Evolutionary conservation across 352 stramenopile genomes (phyloP), one percentile per base, ranked within the genome.

Genomic region (Globisporangium cylindrosporum): DNA sequence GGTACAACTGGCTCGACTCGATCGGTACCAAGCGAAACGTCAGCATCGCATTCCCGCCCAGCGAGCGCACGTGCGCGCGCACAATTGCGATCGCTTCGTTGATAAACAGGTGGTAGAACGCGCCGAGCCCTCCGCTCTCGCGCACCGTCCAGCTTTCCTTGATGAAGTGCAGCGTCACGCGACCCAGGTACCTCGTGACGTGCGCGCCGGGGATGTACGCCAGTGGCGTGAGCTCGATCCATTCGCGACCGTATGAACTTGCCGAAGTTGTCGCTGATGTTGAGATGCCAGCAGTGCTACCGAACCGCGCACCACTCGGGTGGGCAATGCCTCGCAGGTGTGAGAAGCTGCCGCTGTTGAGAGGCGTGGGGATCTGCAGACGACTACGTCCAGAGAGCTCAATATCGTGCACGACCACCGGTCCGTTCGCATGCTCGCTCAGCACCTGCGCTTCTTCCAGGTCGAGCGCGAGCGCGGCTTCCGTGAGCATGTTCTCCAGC

Each of bases 111-210:
- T 97, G 90, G 66, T 95, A 95, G 53, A 97, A 97, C 1, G 86
- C 86, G 10, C 88, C 87, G 5, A 97, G 69, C 0, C 88, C 90
- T n/a, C 89, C 89, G 54, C 84, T 89, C 67, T 97, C 89, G 20
- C 88, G 85, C 53, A 97, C 90, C 0, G 87, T 94, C 88, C 88
- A 96, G 61, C 86, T 95, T 68, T 97, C 90, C 68, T 95, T 95
- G 70, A 97, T 96, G 36, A 97, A 97, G 68, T 97, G 90, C 41
- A 97, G 69, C 60, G 90, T 96, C 58, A 97, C 89, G 53, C 89
- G 87, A 24, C 90, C 90, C 4, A 96, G 75, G 56, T 96, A 97
- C 8, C 86, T 72, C 4, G 76, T 81, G 32, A 95, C 86, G 29
- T 86, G 82, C 27, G 86, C 85, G 3, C 78, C 74, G 18, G 84